These are phyloP conservation scores for Heracleum sosnowskyi DNA, from an alignment of 129 eudicot species.

Conservation along the genomic window DNA sequence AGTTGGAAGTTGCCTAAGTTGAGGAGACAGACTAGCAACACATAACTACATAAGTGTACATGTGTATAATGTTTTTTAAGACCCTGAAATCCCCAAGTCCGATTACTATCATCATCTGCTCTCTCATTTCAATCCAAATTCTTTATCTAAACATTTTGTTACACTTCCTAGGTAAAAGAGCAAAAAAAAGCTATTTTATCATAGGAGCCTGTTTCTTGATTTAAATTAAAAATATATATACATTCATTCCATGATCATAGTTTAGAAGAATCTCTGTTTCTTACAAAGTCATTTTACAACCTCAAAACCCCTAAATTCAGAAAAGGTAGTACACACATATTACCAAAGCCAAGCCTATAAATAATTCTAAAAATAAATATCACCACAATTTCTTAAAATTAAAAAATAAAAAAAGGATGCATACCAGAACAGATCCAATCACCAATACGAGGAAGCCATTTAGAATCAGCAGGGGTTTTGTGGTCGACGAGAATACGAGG, in stretches of 20 bases:
- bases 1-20: neutral
- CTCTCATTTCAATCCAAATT: neutral
- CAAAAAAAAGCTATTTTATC: neutral
- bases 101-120: neutral
- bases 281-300: no score
- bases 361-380: no score
- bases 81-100: neutral
- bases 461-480: slow-evolving; percentile 80
- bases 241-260: neutral
- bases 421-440: slow-evolving; percentile 96
- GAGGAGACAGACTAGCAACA: neutral
- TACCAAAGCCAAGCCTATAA: no score
- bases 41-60: neutral
- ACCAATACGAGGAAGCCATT: slow-evolving; percentile 92
- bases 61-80: neutral
- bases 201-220: neutral
- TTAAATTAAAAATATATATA: no score
- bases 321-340: no score
- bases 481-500: slow-evolving; percentile 79
- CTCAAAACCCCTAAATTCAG: neutral
- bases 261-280: neutral
- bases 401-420: no score
- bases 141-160: neutral
- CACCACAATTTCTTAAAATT: no score
- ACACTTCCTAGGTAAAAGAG: neutral